Evolutionary conservation across 1,284 basidiomycete species (phyloP), one percentile per base, ranked within the genome.

Genomic region (Boletus mariae): DNA sequence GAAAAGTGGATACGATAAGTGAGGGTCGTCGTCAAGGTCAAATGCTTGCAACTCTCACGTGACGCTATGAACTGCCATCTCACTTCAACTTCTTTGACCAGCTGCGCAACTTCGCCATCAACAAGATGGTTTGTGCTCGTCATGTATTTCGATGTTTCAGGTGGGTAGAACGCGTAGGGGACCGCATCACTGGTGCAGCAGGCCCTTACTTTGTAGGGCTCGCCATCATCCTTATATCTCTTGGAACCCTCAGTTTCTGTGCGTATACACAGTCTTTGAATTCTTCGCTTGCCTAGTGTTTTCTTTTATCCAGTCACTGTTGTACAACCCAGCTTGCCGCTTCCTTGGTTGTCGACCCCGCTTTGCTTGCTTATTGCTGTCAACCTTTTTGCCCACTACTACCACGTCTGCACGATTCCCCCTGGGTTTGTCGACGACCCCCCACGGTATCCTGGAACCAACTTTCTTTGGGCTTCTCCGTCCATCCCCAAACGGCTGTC

Each of bases 141-240:
- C 64, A 67, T 25, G 90, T 97, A 47, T 96, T 96, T 63, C 79
- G 83, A 49, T 94, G 91, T 74, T 97, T 95, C 75, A 90, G 85
- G 67, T 74, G 78, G 23, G 71, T 96, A 29, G 94, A 98, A 73
- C 73, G 83, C 45, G 72, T 75, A 45, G 92, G 83, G 5, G 93
- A 97, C 70, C 78, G 80, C 64, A 60, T 96, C 40, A 97, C 93
- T 0, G 93, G 94, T 54, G 85, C 88, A 48, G 94, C 92, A 13
- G 95, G 96, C 0, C 94, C 94, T 0, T 80, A 90, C 61, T 98
- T 98, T 70, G 82, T 98, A 48, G 79, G 73, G 0, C 74, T 94
- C 25, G 94, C 93, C 13, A 76, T 87, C 58, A 59, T 84, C 6
- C 78, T 98, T 42, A 84, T 95, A 37, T 70, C 76, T 3, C 66